Percentiles rank a stretch among this genome's conserved stretches.
Conservation (phyloP, 2,329 filamentous ascomycete genomes). For the Calonectria leucothoes region DNA sequence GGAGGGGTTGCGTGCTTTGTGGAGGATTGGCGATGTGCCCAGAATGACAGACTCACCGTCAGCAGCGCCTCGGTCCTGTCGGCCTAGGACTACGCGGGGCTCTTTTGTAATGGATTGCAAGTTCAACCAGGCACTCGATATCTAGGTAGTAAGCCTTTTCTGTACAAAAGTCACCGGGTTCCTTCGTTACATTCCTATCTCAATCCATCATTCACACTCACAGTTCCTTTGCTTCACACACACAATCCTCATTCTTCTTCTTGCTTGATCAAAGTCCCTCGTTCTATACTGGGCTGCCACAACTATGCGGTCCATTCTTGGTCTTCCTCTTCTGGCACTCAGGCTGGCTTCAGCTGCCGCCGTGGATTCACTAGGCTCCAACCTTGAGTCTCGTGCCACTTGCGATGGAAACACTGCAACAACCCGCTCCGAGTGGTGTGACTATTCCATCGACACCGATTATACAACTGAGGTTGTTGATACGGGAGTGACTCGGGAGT, state of each 20-base stretch:
- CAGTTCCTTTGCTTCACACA: not conserved
- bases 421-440: slow-evolving; percentile 55
- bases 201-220: not conserved
- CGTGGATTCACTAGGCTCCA: not conserved
- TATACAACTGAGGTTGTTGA: slow-evolving; percentile 54
- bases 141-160: not conserved
- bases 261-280: not conserved
- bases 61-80: not conserved
- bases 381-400: not conserved
- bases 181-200: not conserved
- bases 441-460: slow-evolving; percentile 61
- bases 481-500: slow-evolving; percentile 63
- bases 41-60: too few species aligned
- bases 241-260: not conserved
- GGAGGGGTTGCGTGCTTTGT: not conserved
- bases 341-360: slow-evolving; percentile 4
- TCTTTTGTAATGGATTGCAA: not conserved
- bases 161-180: not conserved
- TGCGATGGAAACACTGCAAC: slow-evolving; percentile 42
- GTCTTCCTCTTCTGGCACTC: not conserved
- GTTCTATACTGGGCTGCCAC: not conserved
- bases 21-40: not conserved
- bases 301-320: slow-evolving; percentile 11
- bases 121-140: too few species aligned
- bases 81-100: not conserved